Evolutionary conservation across 371 early-diverging fungal genomes (phyloP), one percentile per base, ranked within the genome.

Genomic region (Apophysomyces trapeziformis): DNA sequence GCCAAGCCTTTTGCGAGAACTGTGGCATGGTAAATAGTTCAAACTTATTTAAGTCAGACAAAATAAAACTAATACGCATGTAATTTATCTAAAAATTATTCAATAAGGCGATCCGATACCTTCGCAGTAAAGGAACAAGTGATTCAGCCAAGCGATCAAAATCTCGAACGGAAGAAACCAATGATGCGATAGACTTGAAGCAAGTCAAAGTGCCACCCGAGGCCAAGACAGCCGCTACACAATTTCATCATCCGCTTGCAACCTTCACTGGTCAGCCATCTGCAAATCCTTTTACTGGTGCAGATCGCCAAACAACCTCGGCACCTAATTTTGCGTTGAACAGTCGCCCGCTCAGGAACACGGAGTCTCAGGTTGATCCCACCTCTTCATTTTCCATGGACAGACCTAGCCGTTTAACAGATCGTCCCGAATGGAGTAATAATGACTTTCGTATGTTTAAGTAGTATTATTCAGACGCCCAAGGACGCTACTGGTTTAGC

Each of bases 1-100:
- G 69, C 16, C 67, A 74, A 68, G 62, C 70, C 2, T 71, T 77
- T 35, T 80, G 80, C 63, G 75, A 80, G 47, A 70, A 77, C 50
- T 80, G 80, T 57, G 80, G 80, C 44, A 68, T 80, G 74, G 69
- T 68, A 58, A 69, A 67, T 16, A 62, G 66, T 26, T 50, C 54
- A 21, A 26, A 26, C 11, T 50, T 50, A 26, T 50, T 50, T 50
- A 50, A 50, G 54, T 50, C 54, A 0, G 54, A 50, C 35, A 50
- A 50, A 50, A 50, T 50, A 50, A 50, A 50, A 50, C 54, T 50
- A 50, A 50, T 50, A 21, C 54, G 21, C 21, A n/a, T 26, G 32
- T 26, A 41, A 21, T 21, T 50, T 9, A 50, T 21, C 32, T 50
- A 50, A 50, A 50, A 50, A 50, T 6, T 21, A 50, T 50, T 21